Evolutionary conservation across 106 monocot genomes (phyloP).

Genomic region (Apostasia shenzhenica): DNA sequence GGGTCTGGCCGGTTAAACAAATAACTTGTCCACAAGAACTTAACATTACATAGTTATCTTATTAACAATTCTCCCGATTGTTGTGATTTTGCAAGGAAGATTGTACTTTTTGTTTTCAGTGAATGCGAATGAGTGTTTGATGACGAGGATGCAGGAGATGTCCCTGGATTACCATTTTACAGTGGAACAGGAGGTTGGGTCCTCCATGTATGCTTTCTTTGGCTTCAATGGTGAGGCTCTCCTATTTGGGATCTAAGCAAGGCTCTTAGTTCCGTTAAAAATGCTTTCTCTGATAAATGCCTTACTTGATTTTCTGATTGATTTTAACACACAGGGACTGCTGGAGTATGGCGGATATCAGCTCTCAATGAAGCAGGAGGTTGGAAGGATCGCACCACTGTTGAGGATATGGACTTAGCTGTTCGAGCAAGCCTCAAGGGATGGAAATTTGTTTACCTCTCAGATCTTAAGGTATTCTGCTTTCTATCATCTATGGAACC

Average conservation of each 20-base stretch:
- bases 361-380: slow-evolving; percentile 43
- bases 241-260: background rate
- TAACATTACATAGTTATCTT: too few species aligned
- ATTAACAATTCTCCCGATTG: too few species aligned
- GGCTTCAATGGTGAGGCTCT: slow-evolving; percentile 26
- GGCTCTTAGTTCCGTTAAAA: background rate
- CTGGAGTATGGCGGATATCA: slow-evolving; percentile 32
- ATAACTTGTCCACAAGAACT: too few species aligned
- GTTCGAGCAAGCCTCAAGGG: slow-evolving; percentile 28
- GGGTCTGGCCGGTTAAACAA: too few species aligned
- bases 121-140: slow-evolving; percentile 30
- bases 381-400: slow-evolving; percentile 27
- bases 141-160: slow-evolving; percentile 48
- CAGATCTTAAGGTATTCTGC: slow-evolving; percentile 19
- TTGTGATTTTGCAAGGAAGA: too few species aligned
- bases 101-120: slow-evolving; percentile 7
- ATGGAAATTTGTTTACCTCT: slow-evolving; percentile 36
- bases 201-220: slow-evolving; percentile 28
- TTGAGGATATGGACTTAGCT: slow-evolving; percentile 28
- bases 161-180: slow-evolving; percentile 33
- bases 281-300: too few species aligned
- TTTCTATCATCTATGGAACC: background rate
- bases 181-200: slow-evolving; percentile 33
- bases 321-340: slow-evolving; percentile 20
- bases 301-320: background rate